Evolutionary conservation across 345 rosid genomes (phyloP).

Genomic region (Microcos paniculata): DNA sequence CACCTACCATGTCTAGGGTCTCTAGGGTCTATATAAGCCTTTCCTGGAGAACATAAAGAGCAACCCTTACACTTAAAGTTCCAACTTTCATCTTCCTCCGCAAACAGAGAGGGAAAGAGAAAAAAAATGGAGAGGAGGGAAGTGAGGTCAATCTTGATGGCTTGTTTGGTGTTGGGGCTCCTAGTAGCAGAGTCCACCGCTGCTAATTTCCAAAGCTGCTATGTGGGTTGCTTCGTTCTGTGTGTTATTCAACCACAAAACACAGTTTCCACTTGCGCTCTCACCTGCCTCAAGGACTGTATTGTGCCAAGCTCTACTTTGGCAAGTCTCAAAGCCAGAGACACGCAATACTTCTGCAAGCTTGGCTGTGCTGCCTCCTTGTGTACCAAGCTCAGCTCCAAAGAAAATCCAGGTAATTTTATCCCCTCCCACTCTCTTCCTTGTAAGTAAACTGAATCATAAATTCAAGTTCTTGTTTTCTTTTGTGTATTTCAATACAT

Average conservation of each 20-base stretch:
- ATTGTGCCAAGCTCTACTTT: not conserved
- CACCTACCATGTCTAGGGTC: not conserved
- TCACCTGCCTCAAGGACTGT: conserved; percentile 42
- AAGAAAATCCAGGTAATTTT: conserved; percentile 32
- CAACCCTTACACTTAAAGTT: not conserved
- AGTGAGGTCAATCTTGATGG: not conserved
- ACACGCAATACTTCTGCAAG: conserved; percentile 33
- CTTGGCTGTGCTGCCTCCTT: conserved; percentile 45
- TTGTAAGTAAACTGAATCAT: not conserved
- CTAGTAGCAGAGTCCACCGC: conserved; percentile 10
- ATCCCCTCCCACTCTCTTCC: no score
- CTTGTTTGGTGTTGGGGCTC: conserved; percentile 20
- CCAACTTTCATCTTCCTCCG: not conserved
- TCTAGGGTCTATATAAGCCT: not conserved
- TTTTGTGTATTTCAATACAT: not conserved
- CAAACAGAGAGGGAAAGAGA: not conserved
- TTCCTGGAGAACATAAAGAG: not conserved
- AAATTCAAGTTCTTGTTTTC: not conserved
- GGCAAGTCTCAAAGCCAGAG: not conserved
- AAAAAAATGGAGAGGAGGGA: not conserved
- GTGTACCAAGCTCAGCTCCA: conserved; percentile 45
- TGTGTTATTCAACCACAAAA: conserved; percentile 22
- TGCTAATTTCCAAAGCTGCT: conserved; percentile 21
- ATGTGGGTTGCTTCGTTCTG: conserved; percentile 30
- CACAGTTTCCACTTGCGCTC: conserved; percentile 15